Base-by-base conservation (phyloP, 768 basidiomycete species). In the Coprinellus aureogranulatus region DNA sequence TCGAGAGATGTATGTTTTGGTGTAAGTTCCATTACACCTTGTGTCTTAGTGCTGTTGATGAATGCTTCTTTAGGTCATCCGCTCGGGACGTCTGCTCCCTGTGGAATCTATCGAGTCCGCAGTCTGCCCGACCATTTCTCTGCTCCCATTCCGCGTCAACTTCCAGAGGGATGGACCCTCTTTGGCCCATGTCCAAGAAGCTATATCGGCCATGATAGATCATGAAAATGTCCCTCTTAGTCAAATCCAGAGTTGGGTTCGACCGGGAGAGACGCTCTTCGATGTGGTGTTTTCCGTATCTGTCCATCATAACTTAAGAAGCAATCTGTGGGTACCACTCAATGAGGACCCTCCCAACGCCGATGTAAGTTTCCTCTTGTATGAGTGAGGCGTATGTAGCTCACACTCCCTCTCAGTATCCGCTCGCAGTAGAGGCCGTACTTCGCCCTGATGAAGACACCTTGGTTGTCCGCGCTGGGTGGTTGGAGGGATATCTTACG, bases 51-150 rank as follows among this genome's bases (percentile, higher is more conserved):
- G 18, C 6, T 16, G 20, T 31, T 16, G 23, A 9, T 30, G 26
- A 20, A 45, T 11, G 39, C 11, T n/a, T 46, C 6, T 26, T 14
- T 51, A 74, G 73, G 66, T 72, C 11, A 68, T 74, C 28, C 72
- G 73, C 44, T 74, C 73, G 22, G 73, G 73, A 4, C 64, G 73
- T 18, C 57, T 74, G n/a, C 59, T 71, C 2, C 68, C 70, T n/a
- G 50, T 71, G 37, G 65, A 69, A 26, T 53, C 65, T 37, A 64
- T 71, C 22, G 70, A 72, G 52, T 55, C 47, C 27, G 68, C 68
- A 2, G 58, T 68, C 30, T 70, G 61, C 44, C 73, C 73, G 4
- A 61, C 71, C 37, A 65, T 74, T 14, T 66, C 70, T 23, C 63
- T 74, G n/a, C 57, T 71, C 11, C 72, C 72, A 2, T 54, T 66